phyloP scores from a whole-genome alignment of 306 rosid genomes.

The Acacia confusa region DNA sequence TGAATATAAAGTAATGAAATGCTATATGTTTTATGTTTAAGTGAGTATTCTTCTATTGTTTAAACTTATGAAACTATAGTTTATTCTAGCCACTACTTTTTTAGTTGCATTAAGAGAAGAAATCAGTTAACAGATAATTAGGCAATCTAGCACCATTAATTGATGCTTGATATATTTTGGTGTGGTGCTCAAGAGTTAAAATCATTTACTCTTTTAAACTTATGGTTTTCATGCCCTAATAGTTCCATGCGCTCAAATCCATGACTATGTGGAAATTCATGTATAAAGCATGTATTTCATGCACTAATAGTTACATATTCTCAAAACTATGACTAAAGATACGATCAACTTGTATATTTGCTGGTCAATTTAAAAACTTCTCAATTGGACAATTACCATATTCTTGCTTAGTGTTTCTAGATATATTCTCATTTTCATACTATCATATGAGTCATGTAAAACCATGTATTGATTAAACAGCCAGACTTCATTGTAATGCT shows the following conservation, averaged over 20 bases:
- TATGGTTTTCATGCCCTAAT: too few relatives aligned
- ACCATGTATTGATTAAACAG: background rate
- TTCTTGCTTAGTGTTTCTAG: background rate
- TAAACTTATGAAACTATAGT: too few relatives aligned
- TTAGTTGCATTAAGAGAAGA: too few relatives aligned
- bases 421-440: background rate
- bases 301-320: background rate
- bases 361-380: conserved; percentile 7
- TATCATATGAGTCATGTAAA: background rate
- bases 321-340: background rate
- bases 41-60: too few relatives aligned
- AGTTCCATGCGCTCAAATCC: background rate
- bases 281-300: background rate
- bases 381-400: background rate
- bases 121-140: too few relatives aligned
- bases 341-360: background rate
- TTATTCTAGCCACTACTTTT: too few relatives aligned
- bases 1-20: too few relatives aligned
- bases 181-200: too few relatives aligned
- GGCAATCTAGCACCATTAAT: too few relatives aligned
- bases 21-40: too few relatives aligned
- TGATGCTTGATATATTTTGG: too few relatives aligned
- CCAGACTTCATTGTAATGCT: background rate
- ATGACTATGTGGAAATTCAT: background rate
- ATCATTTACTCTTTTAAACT: too few relatives aligned